Conservation (phyloP, 371 early-diverging fungal species). For the Saksenaea oblongispora region DNA sequence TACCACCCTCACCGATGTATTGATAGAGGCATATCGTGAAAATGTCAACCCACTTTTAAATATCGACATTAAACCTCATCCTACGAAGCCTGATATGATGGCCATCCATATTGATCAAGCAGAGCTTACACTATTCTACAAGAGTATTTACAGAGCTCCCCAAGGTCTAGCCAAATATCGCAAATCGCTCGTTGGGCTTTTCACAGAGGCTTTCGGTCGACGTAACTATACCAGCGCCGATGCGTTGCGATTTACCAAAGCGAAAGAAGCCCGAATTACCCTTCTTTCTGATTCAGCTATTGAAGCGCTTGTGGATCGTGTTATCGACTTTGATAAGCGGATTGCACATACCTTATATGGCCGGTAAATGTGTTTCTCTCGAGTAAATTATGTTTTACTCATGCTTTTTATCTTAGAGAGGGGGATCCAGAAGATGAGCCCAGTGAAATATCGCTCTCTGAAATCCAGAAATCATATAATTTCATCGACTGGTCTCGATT, state of each 20-base stretch:
- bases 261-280: background rate
- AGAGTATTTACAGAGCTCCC: conserved; percentile 55
- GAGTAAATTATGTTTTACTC: background rate
- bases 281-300: conserved; percentile 19
- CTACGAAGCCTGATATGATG: conserved; percentile 42
- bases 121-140: conserved; percentile 46
- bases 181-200: conserved; percentile 25
- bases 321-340: conserved; percentile 53
- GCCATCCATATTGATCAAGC: conserved; percentile 42
- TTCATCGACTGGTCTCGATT: conserved; percentile 24
- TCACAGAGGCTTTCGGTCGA: conserved; percentile 15
- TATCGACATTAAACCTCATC: conserved; percentile 32
- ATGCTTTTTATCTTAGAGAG: conserved; percentile 32
- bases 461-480: conserved; percentile 32
- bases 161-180: conserved; percentile 36
- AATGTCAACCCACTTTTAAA: conserved; percentile 27
- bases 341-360: conserved; percentile 34
- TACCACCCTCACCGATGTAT: background rate
- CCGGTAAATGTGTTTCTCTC: conserved; percentile 7
- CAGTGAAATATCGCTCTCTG: conserved; percentile 43
- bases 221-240: background rate
- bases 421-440: conserved; percentile 47
- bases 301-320: conserved; percentile 25
- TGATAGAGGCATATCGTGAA: conserved; percentile 7
- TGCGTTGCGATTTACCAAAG: background rate